These are phyloP conservation scores for Fusarium sp. DNA, from an alignment of 2,329 filamentous ascomycete genomes.

Conservation along the genomic window DNA sequence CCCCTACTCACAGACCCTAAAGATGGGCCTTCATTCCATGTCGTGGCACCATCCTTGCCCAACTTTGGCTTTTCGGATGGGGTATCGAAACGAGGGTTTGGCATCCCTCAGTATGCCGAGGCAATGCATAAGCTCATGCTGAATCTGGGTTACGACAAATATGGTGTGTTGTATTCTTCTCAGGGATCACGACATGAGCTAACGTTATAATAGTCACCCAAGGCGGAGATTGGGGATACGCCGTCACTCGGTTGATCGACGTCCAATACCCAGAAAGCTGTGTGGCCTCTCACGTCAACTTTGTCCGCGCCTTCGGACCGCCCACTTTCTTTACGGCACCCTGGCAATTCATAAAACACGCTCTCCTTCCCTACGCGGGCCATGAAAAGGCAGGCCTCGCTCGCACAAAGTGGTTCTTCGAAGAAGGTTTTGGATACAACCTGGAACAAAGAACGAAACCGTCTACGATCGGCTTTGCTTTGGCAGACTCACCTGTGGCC, in stretches of 20 bases:
- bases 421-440: slow-evolving; percentile 59
- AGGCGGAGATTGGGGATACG: slow-evolving; percentile 79
- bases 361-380: slow-evolving; percentile 63
- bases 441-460: slow-evolving; percentile 70
- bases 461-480: slow-evolving; percentile 76
- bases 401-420: slow-evolving; percentile 67
- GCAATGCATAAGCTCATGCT: slow-evolving; percentile 76
- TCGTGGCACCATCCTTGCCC: slow-evolving; percentile 70
- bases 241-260: slow-evolving; percentile 72
- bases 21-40: slow-evolving; percentile 60
- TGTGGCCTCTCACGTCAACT: slow-evolving; percentile 58
- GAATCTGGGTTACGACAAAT: slow-evolving; percentile 66
- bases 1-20: slow-evolving; percentile 54
- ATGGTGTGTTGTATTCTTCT: slow-evolving; percentile 38
- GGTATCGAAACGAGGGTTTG: slow-evolving; percentile 47
- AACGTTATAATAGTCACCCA: slow-evolving; percentile 56
- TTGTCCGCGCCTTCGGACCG: slow-evolving; percentile 65
- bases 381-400: slow-evolving; percentile 56
- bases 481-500: slow-evolving; percentile 77
- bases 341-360: slow-evolving; percentile 64
- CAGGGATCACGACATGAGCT: not conserved
- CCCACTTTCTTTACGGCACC: slow-evolving; percentile 66
- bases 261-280: slow-evolving; percentile 69
- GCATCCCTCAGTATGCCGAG: slow-evolving; percentile 59
- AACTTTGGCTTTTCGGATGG: slow-evolving; percentile 58